These are phyloP conservation scores for Ogataea trehalophila DNA, from an alignment of 805 yeast genomes.

Conservation along the genomic window DNA sequence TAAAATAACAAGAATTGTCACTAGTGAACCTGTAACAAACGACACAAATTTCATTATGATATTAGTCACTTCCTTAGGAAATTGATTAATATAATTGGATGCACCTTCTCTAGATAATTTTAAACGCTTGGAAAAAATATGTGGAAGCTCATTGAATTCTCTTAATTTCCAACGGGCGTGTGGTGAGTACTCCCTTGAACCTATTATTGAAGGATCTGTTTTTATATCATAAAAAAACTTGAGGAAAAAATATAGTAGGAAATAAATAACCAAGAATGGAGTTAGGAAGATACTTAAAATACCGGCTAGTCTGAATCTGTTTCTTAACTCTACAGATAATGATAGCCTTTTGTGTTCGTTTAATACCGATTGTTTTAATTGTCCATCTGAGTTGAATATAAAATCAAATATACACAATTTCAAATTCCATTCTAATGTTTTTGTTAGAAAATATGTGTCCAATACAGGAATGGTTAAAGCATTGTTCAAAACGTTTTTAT, in stretches of 20 bases:
- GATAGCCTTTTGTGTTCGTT: slow-evolving; percentile 65
- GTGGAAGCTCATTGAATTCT: slow-evolving; percentile 90
- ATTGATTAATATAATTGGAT: slow-evolving; percentile 78
- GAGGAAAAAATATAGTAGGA: slow-evolving; percentile 78
- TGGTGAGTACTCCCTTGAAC: slow-evolving; percentile 87
- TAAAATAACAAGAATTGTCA: slow-evolving; percentile 77
- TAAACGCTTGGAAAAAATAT: slow-evolving; percentile 75
- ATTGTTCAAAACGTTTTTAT: slow-evolving; percentile 67
- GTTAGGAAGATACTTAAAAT: slow-evolving; percentile 74
- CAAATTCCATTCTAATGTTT: slow-evolving; percentile 91
- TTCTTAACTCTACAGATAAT: slow-evolving; percentile 62
- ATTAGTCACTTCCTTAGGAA: slow-evolving; percentile 74
- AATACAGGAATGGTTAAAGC: slow-evolving; percentile 41
- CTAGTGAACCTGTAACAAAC: slow-evolving; percentile 82
- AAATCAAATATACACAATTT: slow-evolving; percentile 83
- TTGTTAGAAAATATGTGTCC: slow-evolving; percentile 50
- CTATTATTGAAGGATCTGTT: slow-evolving; percentile 77
- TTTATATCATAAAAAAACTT: slow-evolving; percentile 90
- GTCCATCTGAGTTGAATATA: slow-evolving; percentile 80
- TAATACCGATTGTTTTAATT: slow-evolving; percentile 63
- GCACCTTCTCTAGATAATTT: slow-evolving; percentile 78
- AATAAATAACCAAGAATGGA: slow-evolving; percentile 82
- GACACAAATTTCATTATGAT: slow-evolving; percentile 54
- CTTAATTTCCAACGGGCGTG: slow-evolving; percentile 93
- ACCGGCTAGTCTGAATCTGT: slow-evolving; percentile 85